phyloP scores from a whole-genome alignment of 805 yeast genomes.

The Monosporozyma unispora region DNA sequence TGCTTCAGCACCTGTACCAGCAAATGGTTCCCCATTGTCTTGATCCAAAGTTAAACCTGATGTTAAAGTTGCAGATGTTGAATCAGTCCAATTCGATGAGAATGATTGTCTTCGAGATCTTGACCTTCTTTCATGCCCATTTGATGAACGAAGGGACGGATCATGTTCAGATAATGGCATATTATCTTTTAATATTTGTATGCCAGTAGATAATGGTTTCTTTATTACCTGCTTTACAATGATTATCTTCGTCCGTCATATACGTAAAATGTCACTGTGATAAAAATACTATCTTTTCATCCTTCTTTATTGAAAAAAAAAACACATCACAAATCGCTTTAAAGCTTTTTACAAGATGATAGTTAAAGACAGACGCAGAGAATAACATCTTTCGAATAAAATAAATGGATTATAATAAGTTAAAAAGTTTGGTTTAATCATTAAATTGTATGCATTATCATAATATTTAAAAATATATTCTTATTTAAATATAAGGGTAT shows the following conservation, averaged over 20 bases:
- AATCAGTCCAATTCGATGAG: slow-evolving; percentile 28
- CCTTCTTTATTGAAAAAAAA: too few relatives aligned
- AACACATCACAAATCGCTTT: too few relatives aligned
- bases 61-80: slow-evolving; percentile 26
- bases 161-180: background rate
- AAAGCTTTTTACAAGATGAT: too few relatives aligned
- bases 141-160: background rate
- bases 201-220: background rate
- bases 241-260: background rate
- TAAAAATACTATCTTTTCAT: too few relatives aligned
- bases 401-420: too few relatives aligned
- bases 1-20: slow-evolving; percentile 69
- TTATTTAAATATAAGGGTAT: too few relatives aligned
- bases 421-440: too few relatives aligned
- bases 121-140: slow-evolving; percentile 43
- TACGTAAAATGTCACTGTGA: too few relatives aligned
- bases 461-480: too few relatives aligned
- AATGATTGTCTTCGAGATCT: slow-evolving; percentile 18
- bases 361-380: too few relatives aligned
- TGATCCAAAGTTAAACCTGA: slow-evolving; percentile 37
- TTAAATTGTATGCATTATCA: too few relatives aligned
- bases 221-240: background rate
- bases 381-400: too few relatives aligned
- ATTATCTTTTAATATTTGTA: background rate
- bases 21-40: slow-evolving; percentile 60